These are phyloP conservation scores for Linnemannia hyalina DNA, from an alignment of 192 early-diverging fungal genomes.

Conservation along the genomic window DNA sequence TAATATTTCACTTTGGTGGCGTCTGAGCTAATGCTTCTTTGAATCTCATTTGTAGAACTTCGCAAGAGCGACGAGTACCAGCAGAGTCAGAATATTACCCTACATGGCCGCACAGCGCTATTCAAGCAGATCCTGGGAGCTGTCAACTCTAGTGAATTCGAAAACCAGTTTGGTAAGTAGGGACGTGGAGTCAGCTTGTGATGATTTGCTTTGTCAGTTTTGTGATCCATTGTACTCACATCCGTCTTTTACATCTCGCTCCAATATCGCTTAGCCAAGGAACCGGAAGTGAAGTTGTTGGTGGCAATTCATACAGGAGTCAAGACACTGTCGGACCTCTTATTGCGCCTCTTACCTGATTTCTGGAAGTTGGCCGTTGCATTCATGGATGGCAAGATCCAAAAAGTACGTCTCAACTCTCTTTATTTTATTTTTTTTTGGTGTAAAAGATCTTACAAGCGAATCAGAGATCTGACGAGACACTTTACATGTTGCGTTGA, in stretches of 20 bases:
- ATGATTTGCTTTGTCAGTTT: background rate
- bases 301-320: conserved; percentile 76
- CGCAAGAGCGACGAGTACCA: conserved; percentile 52
- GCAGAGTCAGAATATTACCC: conserved; percentile 39
- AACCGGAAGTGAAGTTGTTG: conserved; percentile 79
- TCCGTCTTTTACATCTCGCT: background rate
- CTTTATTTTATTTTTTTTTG: background rate
- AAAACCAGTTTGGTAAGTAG: conserved; percentile 39
- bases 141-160: conserved; percentile 48
- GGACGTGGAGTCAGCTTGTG: background rate
- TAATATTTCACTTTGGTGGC: conserved; percentile 51
- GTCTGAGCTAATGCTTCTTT: background rate
- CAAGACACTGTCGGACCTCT: conserved; percentile 80
- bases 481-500: background rate
- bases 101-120: conserved; percentile 26
- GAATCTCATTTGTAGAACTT: conserved; percentile 41
- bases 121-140: conserved; percentile 46
- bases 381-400: conserved; percentile 89
- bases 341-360: conserved; percentile 83
- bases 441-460: background rate
- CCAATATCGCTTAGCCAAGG: conserved; percentile 62
- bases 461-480: too few species aligned
- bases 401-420: conserved; percentile 46
- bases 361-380: conserved; percentile 94
- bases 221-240: background rate